Evolutionary conservation across 768 basidiomycete genomes (phyloP), one percentile per base, ranked within the genome.

Genomic region (Amanita phalloides): DNA sequence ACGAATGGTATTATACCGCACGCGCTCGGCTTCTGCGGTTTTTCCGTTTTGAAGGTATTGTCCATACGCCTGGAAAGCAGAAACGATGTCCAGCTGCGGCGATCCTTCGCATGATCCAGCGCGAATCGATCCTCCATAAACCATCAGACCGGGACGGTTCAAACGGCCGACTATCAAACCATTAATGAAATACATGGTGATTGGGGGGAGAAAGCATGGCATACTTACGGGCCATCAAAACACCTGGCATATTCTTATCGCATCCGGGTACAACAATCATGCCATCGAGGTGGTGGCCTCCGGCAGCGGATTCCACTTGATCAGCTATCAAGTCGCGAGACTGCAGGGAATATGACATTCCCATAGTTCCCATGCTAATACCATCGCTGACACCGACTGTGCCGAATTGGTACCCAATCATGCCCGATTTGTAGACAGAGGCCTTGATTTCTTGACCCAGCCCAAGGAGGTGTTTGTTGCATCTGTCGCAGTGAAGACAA

Each of bases 221-320:
- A 49, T 25, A 80, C 88, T 70, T 61, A 91, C 90, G 80, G 45
- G 92, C 96, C 79, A 99, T 99, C 60, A 97, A 74, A 35, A 96
- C 94, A 55, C 96, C 96, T n/a, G 96, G 96, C 95, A 99, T 98
- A 71, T 99, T 99, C 72, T 99, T 99, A 74, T 99, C 95, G 64
- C 92, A 98, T 37, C 94, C 96, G 20, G 96, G 96, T 49, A 99
- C 76, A 54, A 91, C 92, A 36, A 97, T 91, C 87, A 96, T 90
- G 37, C 92, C 96, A 61, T 98, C 96, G 11, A 99, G 79, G 82
- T 94, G 96, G 64, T 99, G 96, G 4, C 95, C 96, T 11, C 89
- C 95, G 26, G 86, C 94, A 14, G 90, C 93, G 9, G 90, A 90
- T 71, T 98, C 95, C 17, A 99, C 94, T 63, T 86, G 83, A 69